Conservation (phyloP, 805 yeast genomes). For the Candida ascalaphidarum region DNA sequence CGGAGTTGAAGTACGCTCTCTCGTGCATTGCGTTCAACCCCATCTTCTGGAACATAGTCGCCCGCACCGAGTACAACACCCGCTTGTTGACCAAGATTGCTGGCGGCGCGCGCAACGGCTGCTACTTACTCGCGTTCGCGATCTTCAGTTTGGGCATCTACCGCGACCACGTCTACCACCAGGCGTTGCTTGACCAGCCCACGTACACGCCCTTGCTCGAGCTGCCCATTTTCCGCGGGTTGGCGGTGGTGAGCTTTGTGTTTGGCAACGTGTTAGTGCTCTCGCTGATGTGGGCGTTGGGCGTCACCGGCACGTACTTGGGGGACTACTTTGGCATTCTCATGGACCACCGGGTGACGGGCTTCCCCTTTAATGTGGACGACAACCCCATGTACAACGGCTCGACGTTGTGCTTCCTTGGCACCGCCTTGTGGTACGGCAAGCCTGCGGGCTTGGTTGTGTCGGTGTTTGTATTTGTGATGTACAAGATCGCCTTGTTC, state of each 20-base stretch:
- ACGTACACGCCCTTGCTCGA: conserved; percentile 45
- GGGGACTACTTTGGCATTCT: conserved; percentile 97
- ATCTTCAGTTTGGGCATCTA: conserved; percentile 80
- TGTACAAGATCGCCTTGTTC: conserved; percentile 76
- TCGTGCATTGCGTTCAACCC: conserved; percentile 84
- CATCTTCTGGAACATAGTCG: conserved; percentile 89
- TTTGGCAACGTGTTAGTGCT: conserved; percentile 76
- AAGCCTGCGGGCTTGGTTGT: conserved; percentile 84
- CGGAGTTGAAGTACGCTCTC: conserved; percentile 30
- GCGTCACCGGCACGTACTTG: conserved; percentile 91
- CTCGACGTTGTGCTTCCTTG: conserved; percentile 80
- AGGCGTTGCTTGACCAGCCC: conserved; percentile 67
- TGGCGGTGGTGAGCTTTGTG: conserved; percentile 49
- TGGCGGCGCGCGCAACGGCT: conserved; percentile 64
- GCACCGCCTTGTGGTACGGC: conserved; percentile 79
- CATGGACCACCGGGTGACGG: conserved; percentile 82
- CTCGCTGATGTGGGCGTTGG: conserved; percentile 84
- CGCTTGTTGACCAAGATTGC: conserved; percentile 68
- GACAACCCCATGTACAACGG: conserved; percentile 98
- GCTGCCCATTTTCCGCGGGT: conserved; percentile 26
- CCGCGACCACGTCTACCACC: conserved; percentile 69
- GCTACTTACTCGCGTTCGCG: conserved; percentile 74
- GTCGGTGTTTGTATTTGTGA: conserved; percentile 61
- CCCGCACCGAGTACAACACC: conserved; percentile 76
- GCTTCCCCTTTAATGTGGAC: conserved; percentile 86